These are phyloP conservation scores for Phalaenopsis aphrodite DNA, from an alignment of 106 monocot species.

Conservation along the genomic window DNA sequence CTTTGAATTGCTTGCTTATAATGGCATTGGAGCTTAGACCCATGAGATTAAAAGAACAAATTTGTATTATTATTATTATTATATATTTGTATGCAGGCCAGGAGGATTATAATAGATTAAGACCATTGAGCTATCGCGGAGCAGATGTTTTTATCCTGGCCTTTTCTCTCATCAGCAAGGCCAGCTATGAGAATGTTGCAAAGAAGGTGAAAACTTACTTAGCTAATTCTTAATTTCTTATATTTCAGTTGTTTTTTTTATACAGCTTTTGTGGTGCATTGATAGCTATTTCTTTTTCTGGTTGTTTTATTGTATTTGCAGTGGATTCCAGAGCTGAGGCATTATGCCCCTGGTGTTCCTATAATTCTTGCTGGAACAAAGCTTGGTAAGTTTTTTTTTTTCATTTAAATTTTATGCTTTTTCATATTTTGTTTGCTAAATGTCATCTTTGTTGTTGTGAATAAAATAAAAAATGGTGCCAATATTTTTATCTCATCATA, in stretches of 20 bases:
- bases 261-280: background rate
- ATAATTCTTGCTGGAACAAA: conserved; percentile 78
- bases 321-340: conserved; percentile 74
- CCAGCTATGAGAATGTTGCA: conserved; percentile 69
- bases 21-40: background rate
- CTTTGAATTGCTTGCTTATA: background rate
- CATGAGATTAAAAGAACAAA: background rate
- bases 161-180: conserved; percentile 72
- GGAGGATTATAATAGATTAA: conserved; percentile 68
- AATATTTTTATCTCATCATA: background rate
- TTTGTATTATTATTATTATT: background rate
- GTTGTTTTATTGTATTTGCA: conserved; percentile 15
- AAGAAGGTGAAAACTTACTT: conserved; percentile 42
- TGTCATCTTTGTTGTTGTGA: background rate
- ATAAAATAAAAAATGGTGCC: background rate
- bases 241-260: background rate
- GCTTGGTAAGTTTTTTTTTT: conserved; percentile 29
- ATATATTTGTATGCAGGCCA: conserved; percentile 36
- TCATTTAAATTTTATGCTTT: background rate
- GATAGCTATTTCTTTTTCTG: background rate
- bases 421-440: background rate
- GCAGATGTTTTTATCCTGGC: conserved; percentile 67
- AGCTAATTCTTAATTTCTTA: background rate
- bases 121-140: conserved; percentile 70
- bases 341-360: conserved; percentile 68